A percentile compares a stretch with the other conserved stretches of the same genome.
Conservation (phyloP, 2,329 filamentous ascomycete species). For the Sclerotiophoma versabilis region DNA sequence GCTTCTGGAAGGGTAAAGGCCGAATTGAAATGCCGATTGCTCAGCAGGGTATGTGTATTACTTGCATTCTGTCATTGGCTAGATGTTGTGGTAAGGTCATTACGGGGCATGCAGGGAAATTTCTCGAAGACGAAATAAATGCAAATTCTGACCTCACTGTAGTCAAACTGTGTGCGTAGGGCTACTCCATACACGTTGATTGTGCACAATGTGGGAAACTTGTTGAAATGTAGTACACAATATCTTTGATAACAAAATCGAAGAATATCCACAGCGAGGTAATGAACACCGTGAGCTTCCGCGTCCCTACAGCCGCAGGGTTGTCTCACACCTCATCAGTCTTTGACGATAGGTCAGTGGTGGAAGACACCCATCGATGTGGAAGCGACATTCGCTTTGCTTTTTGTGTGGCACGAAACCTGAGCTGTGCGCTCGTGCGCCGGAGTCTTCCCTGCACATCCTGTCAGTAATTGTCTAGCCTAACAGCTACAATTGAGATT, state of each 20-base stretch:
- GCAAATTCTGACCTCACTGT: not conserved
- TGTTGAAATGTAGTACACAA: no score
- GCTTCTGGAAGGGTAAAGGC: slow-evolving; percentile 7
- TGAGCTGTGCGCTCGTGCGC: slow-evolving; percentile 33
- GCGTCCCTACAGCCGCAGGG: not conserved
- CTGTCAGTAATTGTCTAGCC: slow-evolving; percentile 1
- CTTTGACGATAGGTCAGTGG: slow-evolving; percentile 10
- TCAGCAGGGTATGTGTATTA: not conserved
- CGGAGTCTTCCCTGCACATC: slow-evolving; percentile 27
- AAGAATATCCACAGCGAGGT: not conserved
- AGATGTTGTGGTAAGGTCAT: not conserved
- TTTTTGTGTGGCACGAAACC: slow-evolving; percentile 28
- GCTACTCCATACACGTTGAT: no score
- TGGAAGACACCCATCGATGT: slow-evolving; percentile 20
- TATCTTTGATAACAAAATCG: not conserved
- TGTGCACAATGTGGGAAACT: no score
- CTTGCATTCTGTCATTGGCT: not conserved
- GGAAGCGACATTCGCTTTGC: slow-evolving; percentile 37
- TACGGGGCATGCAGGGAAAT: not conserved
- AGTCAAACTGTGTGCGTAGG: not conserved
- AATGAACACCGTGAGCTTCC: no score
- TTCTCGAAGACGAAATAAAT: not conserved
- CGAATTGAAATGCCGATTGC: slow-evolving; percentile 18
- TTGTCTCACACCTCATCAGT: not conserved
- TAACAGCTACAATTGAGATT: not conserved